phyloP scores from a whole-genome alignment of 1,139 yeast genomes.

The Pichia sp. region DNA sequence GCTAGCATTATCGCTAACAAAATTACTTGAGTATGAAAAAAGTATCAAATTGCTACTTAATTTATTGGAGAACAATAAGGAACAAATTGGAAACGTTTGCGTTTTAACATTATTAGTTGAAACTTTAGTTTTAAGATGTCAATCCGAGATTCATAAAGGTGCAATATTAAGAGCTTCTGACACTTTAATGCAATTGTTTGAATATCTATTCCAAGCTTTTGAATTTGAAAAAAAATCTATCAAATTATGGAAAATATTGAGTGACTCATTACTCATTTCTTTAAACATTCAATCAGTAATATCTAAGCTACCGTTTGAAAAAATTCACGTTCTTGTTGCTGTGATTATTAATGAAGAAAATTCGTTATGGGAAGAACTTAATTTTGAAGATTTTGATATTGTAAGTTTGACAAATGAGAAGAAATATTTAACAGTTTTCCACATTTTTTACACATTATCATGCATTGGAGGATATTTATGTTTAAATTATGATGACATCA shows the following conservation, averaged over 20 bases:
- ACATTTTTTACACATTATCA: slow-evolving; percentile 8
- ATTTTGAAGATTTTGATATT: background rate
- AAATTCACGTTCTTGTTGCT: background rate
- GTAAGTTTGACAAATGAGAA: slow-evolving; percentile 1
- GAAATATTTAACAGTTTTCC: slow-evolving; percentile 6
- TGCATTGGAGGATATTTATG: slow-evolving; percentile 14
- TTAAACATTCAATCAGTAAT: slow-evolving; percentile 38
- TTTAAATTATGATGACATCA: slow-evolving; percentile 33
- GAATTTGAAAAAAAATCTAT: slow-evolving; percentile 37
- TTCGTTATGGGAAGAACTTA: slow-evolving; percentile 5
- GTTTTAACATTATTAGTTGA: slow-evolving; percentile 54
- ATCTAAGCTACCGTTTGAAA: slow-evolving; percentile 35
- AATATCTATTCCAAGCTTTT: slow-evolving; percentile 40
- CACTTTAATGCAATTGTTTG: slow-evolving; percentile 41
- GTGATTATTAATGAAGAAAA: background rate
- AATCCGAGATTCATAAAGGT: slow-evolving; percentile 50
- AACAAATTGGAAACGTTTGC: slow-evolving; percentile 47
- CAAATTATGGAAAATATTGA: slow-evolving; percentile 49
- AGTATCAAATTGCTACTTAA: slow-evolving; percentile 32
- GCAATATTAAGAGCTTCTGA: slow-evolving; percentile 54
- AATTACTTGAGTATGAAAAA: slow-evolving; percentile 44
- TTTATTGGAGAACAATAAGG: slow-evolving; percentile 33
- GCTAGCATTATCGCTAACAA: slow-evolving; percentile 55
- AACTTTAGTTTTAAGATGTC: slow-evolving; percentile 49
- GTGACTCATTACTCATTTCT: slow-evolving; percentile 45